A percentile compares a stretch with the other conserved stretches of the same genome.
These are phyloP conservation scores for Eutrema salsugineum DNA, from an alignment of 441 rosid species.

Conservation along the genomic window DNA sequence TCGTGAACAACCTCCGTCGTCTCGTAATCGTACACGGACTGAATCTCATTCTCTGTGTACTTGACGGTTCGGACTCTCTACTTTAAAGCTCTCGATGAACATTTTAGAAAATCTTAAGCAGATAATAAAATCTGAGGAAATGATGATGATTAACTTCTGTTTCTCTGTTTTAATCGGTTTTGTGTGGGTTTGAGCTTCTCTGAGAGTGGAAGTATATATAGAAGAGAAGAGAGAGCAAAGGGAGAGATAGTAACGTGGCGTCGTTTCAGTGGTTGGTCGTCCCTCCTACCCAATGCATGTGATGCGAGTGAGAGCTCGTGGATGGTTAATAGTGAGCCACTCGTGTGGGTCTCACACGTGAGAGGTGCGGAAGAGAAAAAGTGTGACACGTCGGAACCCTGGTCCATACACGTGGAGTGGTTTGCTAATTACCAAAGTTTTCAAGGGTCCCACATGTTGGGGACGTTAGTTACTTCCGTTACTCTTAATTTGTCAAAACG, in stretches of 20 bases:
- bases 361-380: background rate
- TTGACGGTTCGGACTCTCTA: conserved; percentile 79
- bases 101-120: conserved; percentile 27
- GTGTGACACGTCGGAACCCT: background rate
- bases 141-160: background rate
- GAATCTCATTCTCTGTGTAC: conserved; percentile 78
- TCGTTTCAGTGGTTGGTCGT: background rate
- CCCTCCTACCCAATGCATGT: conserved; percentile 23
- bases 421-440: background rate
- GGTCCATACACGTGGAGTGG: conserved; percentile 10
- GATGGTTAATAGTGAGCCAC: conserved; percentile 1
- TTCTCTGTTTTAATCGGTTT: background rate
- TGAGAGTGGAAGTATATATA: background rate
- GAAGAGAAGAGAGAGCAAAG: background rate
- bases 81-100: conserved; percentile 87
- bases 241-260: background rate
- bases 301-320: conserved; percentile 4
- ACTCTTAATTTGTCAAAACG: background rate
- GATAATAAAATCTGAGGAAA: too few relatives aligned
- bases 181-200: conserved; percentile 1
- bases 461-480: conserved; percentile 21
- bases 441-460: background rate
- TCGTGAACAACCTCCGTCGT: conserved; percentile 94
- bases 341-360: conserved; percentile 12
- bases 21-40: conserved; percentile 74